Base-by-base conservation (phyloP, 768 basidiomycete species). In the Vishniacozyma victoriae region DNA sequence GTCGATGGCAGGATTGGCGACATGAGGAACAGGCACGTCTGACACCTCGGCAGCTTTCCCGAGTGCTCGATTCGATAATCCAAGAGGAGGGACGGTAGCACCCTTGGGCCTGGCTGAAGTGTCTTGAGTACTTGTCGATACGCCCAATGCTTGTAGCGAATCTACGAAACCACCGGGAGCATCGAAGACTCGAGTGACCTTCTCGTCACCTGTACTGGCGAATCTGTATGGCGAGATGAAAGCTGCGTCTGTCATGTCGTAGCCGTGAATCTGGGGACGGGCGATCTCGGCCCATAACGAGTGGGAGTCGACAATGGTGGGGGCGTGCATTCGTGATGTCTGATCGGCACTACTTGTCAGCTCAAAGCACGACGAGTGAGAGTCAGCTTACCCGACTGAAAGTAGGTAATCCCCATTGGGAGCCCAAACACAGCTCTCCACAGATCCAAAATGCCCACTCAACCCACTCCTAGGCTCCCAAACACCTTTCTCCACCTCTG, bases 221-320 rank as follows among this genome's bases (percentile, higher is more conserved):
- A 96, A 93, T 24, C 79, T 82, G 38, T 90, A 75, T 0, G 84
- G 75, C 49, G 79, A 78, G 38, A 93, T 77, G 69, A 89, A 92
- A 2, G 79, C 80, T 5, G 81, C 83, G 46, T 83, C 84, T 15
- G 92, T 76, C 29, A 97, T 75, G 63, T 96, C 91, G 70, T 97
- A 96, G 5, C 95, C 95, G 73, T 99, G 95, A 15, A 96, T 83
- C 71, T 99, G 95, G 16, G 95, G 95, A 3, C 95, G 82, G 22
- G 80, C 80, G 22, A 97, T 75, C 67, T 99, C 95, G 43, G 71
- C 67, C 65, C 64, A 71, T 14, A 38, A 38, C 27, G 23, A 35
- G 0, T 33, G 29, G 29, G 29, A 33, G 9, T 9, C n/a, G 29
- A 9, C 3, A 29, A 19, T 5, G 46, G 50, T 71, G 74, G 80